phyloP scores from a whole-genome alignment of 1,284 basidiomycete genomes.

The Violaceomyces palustris region DNA sequence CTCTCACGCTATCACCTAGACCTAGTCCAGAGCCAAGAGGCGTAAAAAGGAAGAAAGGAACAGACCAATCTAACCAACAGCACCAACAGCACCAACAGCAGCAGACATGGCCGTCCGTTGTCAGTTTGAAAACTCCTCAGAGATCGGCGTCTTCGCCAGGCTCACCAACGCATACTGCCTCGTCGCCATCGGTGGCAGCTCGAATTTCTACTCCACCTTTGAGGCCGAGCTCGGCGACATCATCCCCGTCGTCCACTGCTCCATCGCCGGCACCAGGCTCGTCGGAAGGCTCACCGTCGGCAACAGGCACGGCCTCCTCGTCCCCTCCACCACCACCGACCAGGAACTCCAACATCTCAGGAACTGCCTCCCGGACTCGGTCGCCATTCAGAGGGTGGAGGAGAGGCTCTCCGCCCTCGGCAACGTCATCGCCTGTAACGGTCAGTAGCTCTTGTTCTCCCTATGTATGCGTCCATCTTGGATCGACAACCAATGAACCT shows the following conservation, averaged over 20 bases:
- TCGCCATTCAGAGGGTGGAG: conserved; percentile 92
- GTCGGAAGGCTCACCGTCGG: conserved; percentile 89
- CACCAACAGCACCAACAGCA: too few species aligned
- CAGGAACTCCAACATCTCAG: conserved; percentile 97
- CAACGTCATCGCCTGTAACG: conserved; percentile 97
- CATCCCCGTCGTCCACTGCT: conserved; percentile 93
- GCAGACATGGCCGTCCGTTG: conserved; percentile 45
- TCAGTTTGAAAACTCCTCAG: conserved; percentile 90
- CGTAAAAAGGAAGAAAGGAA: too few species aligned
- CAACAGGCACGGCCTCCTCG: conserved; percentile 82
- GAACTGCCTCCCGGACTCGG: conserved; percentile 86
- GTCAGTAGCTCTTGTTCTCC: conserved; percentile 56
- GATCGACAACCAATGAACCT: too few species aligned
- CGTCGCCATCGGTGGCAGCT: conserved; percentile 81
- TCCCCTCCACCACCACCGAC: conserved; percentile 91
- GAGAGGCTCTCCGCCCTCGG: conserved; percentile 92
- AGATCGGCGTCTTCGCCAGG: conserved; percentile 75
- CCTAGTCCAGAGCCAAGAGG: too few species aligned
- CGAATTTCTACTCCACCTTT: conserved; percentile 97
- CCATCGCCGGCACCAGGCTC: conserved; percentile 90
- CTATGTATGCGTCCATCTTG: too few species aligned
- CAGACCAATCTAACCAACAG: too few species aligned
- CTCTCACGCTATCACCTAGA: too few species aligned
- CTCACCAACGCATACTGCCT: conserved; percentile 72
- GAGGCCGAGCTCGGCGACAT: conserved; percentile 90